These are phyloP conservation scores for Orychophragmus violaceus DNA, from an alignment of 345 rosid genomes.

Conservation along the genomic window DNA sequence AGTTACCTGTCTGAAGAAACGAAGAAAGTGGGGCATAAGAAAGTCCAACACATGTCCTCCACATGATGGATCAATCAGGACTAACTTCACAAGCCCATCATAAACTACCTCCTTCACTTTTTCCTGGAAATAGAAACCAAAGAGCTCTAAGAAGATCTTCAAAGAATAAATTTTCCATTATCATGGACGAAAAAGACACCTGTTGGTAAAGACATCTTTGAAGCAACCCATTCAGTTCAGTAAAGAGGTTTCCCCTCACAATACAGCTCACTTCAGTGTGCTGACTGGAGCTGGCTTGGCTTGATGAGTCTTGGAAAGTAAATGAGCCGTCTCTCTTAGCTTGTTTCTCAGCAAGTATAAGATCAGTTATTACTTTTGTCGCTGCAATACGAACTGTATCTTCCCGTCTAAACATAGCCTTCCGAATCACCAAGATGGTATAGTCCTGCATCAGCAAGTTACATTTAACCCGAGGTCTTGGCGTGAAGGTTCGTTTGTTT, in stretches of 20 bases:
- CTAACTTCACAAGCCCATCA: slow-evolving; percentile 69
- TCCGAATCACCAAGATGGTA: slow-evolving; percentile 62
- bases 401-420: slow-evolving; percentile 85
- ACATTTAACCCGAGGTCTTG: neutral
- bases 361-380: slow-evolving; percentile 48
- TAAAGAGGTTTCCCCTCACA: slow-evolving; percentile 49
- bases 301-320: slow-evolving; percentile 70
- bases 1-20: slow-evolving; percentile 61
- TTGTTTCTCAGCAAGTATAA: slow-evolving; percentile 65
- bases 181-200: slow-evolving; percentile 33
- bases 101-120: slow-evolving; percentile 56
- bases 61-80: slow-evolving; percentile 56
- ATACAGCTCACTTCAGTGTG: slow-evolving; percentile 48
- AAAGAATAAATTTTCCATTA: neutral
- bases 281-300: slow-evolving; percentile 93
- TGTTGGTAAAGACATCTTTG: slow-evolving; percentile 88
- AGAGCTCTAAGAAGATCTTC: slow-evolving; percentile 13
- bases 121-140: slow-evolving; percentile 42
- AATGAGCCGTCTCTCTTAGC: slow-evolving; percentile 40
- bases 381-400: slow-evolving; percentile 72
- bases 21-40: slow-evolving; percentile 74
- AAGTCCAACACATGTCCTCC: slow-evolving; percentile 58
- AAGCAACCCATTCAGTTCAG: slow-evolving; percentile 65
- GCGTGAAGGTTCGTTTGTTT: neutral
- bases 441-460: slow-evolving; percentile 47